Base-by-base conservation (phyloP, 2,329 filamentous ascomycete species). In the Xylaria digitata region DNA sequence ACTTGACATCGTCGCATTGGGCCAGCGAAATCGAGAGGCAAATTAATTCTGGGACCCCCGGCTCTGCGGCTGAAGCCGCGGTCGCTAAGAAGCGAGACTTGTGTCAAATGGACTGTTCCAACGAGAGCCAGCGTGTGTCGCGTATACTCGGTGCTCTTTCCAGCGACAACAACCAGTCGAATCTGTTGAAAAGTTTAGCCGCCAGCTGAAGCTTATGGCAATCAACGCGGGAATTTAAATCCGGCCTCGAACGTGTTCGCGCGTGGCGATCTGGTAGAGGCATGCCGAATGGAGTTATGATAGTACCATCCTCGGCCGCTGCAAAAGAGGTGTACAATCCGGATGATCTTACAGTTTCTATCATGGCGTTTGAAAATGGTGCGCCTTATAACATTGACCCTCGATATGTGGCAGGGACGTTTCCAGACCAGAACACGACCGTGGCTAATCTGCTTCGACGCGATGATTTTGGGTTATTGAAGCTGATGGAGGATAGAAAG, bases 371-470 rank as follows among this genome's bases (percentile, higher is more conserved):
- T 49, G 9, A 57, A 7, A 32, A 56, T 26, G 61, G 61, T 7
- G 23, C 3, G 1, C 60, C 61, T n/a, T 23, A 43, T 15, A 42
- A 67, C n/a, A 40, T 64, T 19, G 8, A 26, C 15, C 9, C 60
- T 53, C 34, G 4, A 2, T 19, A 23, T 37, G 49, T 50, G 8
- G 30, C 21, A 26, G 61, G 60, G 21, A 60, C 34, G n/a, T 67
- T 67, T 26, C 65, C 50, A 64, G 49, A 63, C 37, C 65, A 67
- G 19, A 49, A 17, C 7, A 67, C 55, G 11, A 64, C 56, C 8
- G 45, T 53, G 17, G 11, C 45, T 26, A 32, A 55, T 2, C 11
- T 63, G 8, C 42, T 66, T 15, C 48, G 15, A 13, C 17, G 8
- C 4, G 23, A 50, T 5, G 32, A 5, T 17, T 19, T 7, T 8